Conservation (phyloP, 495 filamentous ascomycete species). For the Letharia columbiana region DNA sequence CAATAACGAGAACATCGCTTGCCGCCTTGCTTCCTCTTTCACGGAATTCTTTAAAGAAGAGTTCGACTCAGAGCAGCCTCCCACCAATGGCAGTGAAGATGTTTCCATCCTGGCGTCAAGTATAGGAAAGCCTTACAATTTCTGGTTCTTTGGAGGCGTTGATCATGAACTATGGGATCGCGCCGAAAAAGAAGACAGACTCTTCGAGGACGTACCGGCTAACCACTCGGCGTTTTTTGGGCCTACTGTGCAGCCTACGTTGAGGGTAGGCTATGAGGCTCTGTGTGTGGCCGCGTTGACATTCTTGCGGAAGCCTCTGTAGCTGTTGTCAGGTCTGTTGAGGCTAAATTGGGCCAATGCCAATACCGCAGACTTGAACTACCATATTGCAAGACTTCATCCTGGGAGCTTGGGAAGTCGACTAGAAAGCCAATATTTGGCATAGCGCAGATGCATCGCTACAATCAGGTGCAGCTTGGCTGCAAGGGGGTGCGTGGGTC, state of each 20-base stretch:
- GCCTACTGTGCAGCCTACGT: slow-evolving; percentile 52
- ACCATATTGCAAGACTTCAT: background rate
- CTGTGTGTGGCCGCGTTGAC: slow-evolving; percentile 47
- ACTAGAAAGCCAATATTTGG: too few relatives aligned
- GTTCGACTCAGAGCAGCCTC: slow-evolving; percentile 34
- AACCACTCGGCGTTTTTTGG: slow-evolving; percentile 57
- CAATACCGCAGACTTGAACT: background rate
- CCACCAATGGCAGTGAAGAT: slow-evolving; percentile 40
- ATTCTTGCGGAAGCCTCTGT: slow-evolving; percentile 16
- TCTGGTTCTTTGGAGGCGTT: slow-evolving; percentile 42
- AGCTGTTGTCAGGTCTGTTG: background rate
- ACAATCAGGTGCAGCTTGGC: background rate
- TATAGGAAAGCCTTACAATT: slow-evolving; percentile 33
- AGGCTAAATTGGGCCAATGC: background rate
- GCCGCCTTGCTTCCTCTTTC: slow-evolving; percentile 32
- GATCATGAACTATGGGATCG: slow-evolving; percentile 40
- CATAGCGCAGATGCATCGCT: too few relatives aligned
- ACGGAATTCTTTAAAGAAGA: slow-evolving; percentile 31
- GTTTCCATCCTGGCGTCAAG: slow-evolving; percentile 38
- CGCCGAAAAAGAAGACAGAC: slow-evolving; percentile 24
- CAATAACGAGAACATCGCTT: slow-evolving; percentile 33
- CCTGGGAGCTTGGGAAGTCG: background rate
- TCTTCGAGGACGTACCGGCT: slow-evolving; percentile 29
- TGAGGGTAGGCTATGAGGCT: slow-evolving; percentile 47
- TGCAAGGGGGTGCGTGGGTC: slow-evolving; percentile 13